These are phyloP conservation scores for Arctium lappa DNA, from an alignment of 129 eudicot genomes.

Conservation along the genomic window DNA sequence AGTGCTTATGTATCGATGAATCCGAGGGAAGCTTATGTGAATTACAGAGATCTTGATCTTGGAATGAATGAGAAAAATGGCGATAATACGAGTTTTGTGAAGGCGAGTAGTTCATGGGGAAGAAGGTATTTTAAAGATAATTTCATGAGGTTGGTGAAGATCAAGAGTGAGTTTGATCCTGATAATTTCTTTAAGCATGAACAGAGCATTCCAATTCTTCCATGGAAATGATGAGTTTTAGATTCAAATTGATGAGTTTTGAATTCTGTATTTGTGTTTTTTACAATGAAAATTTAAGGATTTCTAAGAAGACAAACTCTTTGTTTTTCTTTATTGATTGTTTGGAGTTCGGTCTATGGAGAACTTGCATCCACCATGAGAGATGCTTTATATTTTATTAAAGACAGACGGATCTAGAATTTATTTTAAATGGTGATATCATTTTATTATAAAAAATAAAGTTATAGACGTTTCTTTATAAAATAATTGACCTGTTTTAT, in stretches of 20 bases:
- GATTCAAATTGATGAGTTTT: background rate
- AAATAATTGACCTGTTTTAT: too few species aligned
- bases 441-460: too few species aligned
- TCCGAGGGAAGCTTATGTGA: slow-evolving; percentile 41
- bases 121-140: slow-evolving; percentile 28
- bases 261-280: background rate
- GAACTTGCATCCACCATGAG: too few species aligned
- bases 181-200: slow-evolving; percentile 38
- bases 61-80: slow-evolving; percentile 32
- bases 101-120: slow-evolving; percentile 35
- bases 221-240: background rate
- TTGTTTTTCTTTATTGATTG: too few species aligned
- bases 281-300: background rate
- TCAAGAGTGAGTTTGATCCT: slow-evolving; percentile 33
- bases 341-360: too few species aligned
- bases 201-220: slow-evolving; percentile 37
- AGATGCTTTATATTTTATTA: too few species aligned
- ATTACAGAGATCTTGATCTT: slow-evolving; percentile 45
- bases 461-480: too few species aligned
- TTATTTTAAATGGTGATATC: too few species aligned
- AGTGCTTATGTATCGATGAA: slow-evolving; percentile 25
- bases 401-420: too few species aligned
- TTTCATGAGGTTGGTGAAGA: slow-evolving; percentile 27
- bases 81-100: slow-evolving; percentile 15
- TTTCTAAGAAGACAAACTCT: background rate